Evolutionary conservation across 192 early-diverging fungal genomes (phyloP), one percentile per base, ranked within the genome.

Genomic region (Umbelopsis sp.): DNA sequence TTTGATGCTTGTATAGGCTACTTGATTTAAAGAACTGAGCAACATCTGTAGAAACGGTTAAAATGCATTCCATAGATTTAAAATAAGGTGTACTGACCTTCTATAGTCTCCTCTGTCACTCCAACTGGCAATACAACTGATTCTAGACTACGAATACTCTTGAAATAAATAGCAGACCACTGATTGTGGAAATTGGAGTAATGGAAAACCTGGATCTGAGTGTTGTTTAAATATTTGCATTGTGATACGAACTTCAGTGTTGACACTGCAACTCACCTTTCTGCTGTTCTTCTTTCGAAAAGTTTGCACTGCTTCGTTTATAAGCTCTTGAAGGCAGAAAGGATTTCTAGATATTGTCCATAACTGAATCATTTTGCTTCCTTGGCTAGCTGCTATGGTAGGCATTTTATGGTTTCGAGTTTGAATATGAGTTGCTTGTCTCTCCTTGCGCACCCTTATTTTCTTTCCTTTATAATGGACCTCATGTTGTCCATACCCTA

Each of bases 41-140:
- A 5, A 61, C 33, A 25, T 61, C 55, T 61, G 18, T 13, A 25
- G 18, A 33, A 35, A 61, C 2, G 0, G 4, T 61, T 58, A 58
- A 25, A 2, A 16, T 18, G 6, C 2, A 11, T n/a, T 52, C 9
- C 21, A 25, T 25, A 10, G 23, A 2, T 8, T 13, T 25, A 33
- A 18, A 6, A 2, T 3, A 13, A 11, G 30, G 11, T 18, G 8
- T 13, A 33, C 13, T 61, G 2, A 13, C 55, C 55, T 61, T 25
- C 18, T 22, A 61, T 35, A 16, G 30, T 25, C 8, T 61, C 55
- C n/a, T 61, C 55, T 35, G 37, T 61, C 27, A 61, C 25, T 15
- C 55, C 55, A 61, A 61, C 55, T 3, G 55, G 55, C 55, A 61
- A 61, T 18, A 61, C 30, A 21, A 61, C 55, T n/a, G 55, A 61